These are phyloP conservation scores for Picochlorum sp. DNA, from an alignment of 139 green algal genomes.

Conservation along the genomic window DNA sequence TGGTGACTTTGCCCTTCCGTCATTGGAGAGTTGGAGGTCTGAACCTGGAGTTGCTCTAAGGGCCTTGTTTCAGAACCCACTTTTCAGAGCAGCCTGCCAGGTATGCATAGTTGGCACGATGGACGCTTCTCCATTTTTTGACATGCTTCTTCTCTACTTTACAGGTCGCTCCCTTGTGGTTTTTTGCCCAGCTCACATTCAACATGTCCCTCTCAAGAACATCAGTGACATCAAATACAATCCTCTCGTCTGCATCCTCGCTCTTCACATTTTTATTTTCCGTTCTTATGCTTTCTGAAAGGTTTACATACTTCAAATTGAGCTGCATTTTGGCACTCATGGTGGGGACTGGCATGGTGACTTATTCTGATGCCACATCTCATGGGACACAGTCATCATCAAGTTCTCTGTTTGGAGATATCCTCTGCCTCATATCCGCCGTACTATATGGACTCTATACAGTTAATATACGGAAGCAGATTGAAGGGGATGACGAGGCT, in stretches of 20 bases:
- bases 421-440: constrained; percentile 65
- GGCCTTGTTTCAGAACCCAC: not conserved
- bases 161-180: constrained; percentile 78
- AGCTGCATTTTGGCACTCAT: constrained; percentile 58
- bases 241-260: constrained; percentile 73
- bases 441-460: constrained; percentile 83
- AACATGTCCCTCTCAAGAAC: constrained; percentile 74
- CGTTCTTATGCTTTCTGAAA: constrained; percentile 45
- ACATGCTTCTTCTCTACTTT: not conserved
- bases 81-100: constrained; percentile 2
- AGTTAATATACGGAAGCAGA: constrained; percentile 39
- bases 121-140: not conserved
- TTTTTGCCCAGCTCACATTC: constrained; percentile 84
- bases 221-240: constrained; percentile 92
- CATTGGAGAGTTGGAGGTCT: no score
- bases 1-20: no score
- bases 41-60: not conserved
- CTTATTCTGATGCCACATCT: constrained; percentile 41
- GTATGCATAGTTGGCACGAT: not conserved
- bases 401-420: constrained; percentile 51
- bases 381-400: not conserved
- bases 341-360: constrained; percentile 53
- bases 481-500: constrained; percentile 45
- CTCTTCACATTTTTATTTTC: constrained; percentile 85
- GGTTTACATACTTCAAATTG: constrained; percentile 56